Base-by-base conservation (phyloP, 2,329 filamentous ascomycete genomes). In the Botrytis galanthina region DNA sequence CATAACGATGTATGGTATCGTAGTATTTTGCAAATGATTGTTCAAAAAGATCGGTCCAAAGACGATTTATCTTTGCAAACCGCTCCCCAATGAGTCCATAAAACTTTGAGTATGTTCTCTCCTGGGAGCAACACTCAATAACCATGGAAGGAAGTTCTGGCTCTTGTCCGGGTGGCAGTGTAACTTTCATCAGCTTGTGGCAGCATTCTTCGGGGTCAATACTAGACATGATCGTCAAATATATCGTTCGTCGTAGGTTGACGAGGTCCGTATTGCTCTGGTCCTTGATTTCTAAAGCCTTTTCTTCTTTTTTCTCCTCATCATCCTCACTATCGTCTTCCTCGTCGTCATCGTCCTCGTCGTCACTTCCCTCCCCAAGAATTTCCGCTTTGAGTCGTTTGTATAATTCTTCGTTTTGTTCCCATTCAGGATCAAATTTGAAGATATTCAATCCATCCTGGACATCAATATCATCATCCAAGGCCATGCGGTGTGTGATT, bases 31-130 rank as follows among this genome's bases (percentile, higher is more conserved):
- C 88, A 82, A 99, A 99, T 35, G 92, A 89, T 77, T 94, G 89
- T 82, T 98, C 94, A 77, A 98, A 98, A 9, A 98, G 87, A 76
- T 97, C 94, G 42, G 90, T 92, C 96, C 96, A 99, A 69, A 98
- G 87, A 35, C 96, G 90, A 83, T 98, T 98, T 80, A 99, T 90
- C 83, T 97, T 98, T 80, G 94, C 93, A 83, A 99, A 97, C 37
- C 95, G 90, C 84, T 99, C 96, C 46, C 93, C 96, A 73, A 98
- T 94, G 76, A 97, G 85, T 20, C 96, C 96, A 80, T 97, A 98
- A 84, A 98, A 99, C 82, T 98, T 98, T 75, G 95, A 95, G 83
- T 97, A 99, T 1, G 96, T 98, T 78, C 94, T 93, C 82, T 98
- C 95, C 83, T 99, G 96, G 42, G 93, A 95, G 82, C 95, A 97